Conservation (phyloP, 2,329 filamentous ascomycete species). For the Clonostachys byssicola region DNA sequence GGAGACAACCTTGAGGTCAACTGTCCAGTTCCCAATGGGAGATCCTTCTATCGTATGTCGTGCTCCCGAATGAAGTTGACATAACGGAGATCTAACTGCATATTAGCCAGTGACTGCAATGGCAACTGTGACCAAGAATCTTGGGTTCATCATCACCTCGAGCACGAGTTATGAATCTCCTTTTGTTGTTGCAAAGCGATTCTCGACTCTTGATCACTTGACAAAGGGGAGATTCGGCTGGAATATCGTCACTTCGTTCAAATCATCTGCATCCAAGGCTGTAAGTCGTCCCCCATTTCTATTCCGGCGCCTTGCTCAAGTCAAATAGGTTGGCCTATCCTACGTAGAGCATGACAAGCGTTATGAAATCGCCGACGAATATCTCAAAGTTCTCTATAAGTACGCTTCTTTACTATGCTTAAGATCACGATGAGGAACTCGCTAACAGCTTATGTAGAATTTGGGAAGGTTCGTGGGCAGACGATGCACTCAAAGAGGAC, state of each 20-base stretch:
- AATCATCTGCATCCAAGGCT: no score
- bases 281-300: no score
- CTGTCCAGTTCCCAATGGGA: slow-evolving; percentile 14
- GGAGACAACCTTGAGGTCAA: neutral
- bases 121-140: neutral
- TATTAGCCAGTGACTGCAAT: neutral
- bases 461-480: slow-evolving; percentile 38
- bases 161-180: neutral
- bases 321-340: no score
- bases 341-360: slow-evolving; percentile 51
- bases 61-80: no score
- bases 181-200: neutral
- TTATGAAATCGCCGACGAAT: slow-evolving; percentile 59
- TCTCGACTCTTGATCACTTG: neutral
- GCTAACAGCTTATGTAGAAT: slow-evolving; percentile 47
- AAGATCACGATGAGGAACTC: slow-evolving; percentile 7
- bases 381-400: slow-evolving; percentile 59
- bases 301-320: no score
- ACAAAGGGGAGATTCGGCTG: neutral
- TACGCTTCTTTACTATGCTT: slow-evolving; percentile 16
- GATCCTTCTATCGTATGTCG: neutral
- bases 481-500: slow-evolving; percentile 52
- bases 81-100: no score
- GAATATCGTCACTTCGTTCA: neutral
- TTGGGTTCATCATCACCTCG: neutral